phyloP scores from a whole-genome alignment of 805 yeast species.

The Candida namnaoensis region DNA sequence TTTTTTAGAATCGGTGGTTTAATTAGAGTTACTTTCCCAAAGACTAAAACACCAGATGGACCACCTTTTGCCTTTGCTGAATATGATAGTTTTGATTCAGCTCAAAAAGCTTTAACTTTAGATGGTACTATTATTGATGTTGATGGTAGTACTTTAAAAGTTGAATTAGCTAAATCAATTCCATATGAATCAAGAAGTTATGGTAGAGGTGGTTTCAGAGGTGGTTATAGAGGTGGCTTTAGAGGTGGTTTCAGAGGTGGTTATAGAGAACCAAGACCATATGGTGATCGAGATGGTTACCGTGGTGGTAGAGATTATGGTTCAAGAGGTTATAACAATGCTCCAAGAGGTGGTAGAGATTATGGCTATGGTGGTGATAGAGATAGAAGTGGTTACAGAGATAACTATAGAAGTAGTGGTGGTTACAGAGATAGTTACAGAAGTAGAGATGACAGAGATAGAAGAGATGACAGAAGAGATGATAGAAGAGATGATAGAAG shows the following conservation, averaged over 20 bases:
- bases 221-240: constrained; percentile 6
- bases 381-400: constrained; percentile 7
- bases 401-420: too few relatives aligned
- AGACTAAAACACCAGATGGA: constrained; percentile 51
- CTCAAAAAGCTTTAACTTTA: constrained; percentile 42
- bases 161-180: constrained; percentile 48
- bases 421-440: constrained; percentile 1
- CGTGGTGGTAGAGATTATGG: neutral
- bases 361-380: neutral
- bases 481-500: neutral
- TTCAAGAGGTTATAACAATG: neutral
- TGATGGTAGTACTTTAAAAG: constrained; percentile 30
- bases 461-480: constrained; percentile 1
- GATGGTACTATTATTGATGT: constrained; percentile 10
- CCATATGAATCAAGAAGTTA: constrained; percentile 27
- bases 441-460: neutral
- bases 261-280: constrained; percentile 6
- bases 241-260: constrained; percentile 6
- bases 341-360: constrained; percentile 1
- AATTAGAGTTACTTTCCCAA: constrained; percentile 53
- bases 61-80: constrained; percentile 60
- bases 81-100: constrained; percentile 40
- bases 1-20: constrained; percentile 41
- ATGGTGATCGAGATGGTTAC: constrained; percentile 5
- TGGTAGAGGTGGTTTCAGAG: constrained; percentile 14